Percentiles rank a stretch among this genome's conserved stretches.
Evolutionary conservation across 345 rosid genomes (phyloP).

Genomic region (Arabis alpina): DNA sequence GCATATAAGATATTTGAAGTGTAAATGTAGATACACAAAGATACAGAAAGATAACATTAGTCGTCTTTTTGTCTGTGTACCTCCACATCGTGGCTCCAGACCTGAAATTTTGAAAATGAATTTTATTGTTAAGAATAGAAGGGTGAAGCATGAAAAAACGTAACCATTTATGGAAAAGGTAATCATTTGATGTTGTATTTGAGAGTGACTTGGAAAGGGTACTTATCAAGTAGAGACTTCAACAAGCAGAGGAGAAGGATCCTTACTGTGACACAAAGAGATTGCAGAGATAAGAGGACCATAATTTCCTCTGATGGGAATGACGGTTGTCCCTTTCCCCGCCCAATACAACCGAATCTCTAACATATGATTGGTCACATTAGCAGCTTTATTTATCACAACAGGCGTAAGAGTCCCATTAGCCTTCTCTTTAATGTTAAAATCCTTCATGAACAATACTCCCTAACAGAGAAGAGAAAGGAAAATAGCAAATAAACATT

Average conservation of each 20-base stretch:
- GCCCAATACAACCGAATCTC: conserved; percentile 66
- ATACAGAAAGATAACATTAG: neutral
- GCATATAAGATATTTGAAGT: conserved; percentile 13
- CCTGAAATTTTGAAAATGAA: conserved; percentile 21
- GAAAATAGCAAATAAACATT: neutral
- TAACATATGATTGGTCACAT: conserved; percentile 43
- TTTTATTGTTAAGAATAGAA: neutral
- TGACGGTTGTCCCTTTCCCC: conserved; percentile 51
- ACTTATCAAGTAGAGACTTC: too few relatives aligned
- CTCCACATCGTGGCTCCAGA: conserved; percentile 28
- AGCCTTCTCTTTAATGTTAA: conserved; percentile 53
- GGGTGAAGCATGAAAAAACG: too few relatives aligned
- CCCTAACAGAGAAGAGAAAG: neutral
- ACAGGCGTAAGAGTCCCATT: conserved; percentile 42
- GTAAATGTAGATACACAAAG: neutral
- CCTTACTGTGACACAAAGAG: conserved; percentile 50
- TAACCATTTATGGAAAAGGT: neutral
- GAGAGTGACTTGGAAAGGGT: too few relatives aligned
- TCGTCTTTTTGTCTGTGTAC: neutral
- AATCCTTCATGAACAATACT: conserved; percentile 44
- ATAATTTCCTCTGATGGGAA: conserved; percentile 53
- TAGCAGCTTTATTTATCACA: conserved; percentile 12
- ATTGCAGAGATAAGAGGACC: conserved; percentile 75
- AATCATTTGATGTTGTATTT: too few relatives aligned
- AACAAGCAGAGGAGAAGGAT: neutral